A percentile compares a stretch with the other conserved stretches of the same genome.
phyloP scores from a whole-genome alignment of 2,329 filamentous ascomycete species.

The Arthroderma sp. region DNA sequence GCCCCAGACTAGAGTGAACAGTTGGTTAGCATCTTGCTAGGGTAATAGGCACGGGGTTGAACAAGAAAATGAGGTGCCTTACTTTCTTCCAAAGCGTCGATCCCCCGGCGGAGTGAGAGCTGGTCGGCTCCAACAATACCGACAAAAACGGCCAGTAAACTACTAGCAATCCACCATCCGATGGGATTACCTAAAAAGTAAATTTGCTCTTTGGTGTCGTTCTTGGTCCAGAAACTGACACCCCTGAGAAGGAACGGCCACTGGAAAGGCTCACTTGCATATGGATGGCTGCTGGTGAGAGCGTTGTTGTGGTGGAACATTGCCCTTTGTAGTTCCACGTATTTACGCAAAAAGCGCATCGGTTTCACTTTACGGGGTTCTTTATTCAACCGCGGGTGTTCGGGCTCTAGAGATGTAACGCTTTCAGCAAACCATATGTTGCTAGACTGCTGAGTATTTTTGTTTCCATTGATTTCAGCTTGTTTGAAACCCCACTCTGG shows the following conservation, averaged over 20 bases:
- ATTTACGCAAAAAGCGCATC: conserved; percentile 83
- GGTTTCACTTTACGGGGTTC: conserved; percentile 66
- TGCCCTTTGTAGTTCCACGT: conserved; percentile 86
- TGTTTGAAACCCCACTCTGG: conserved; percentile 96
- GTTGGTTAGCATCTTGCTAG: conserved; percentile 18
- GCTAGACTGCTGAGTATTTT: conserved; percentile 76
- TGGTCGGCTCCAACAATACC: conserved; percentile 90
- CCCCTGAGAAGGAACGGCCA: conserved; percentile 96
- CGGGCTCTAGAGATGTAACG: conserved; percentile 62
- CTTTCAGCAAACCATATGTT: conserved; percentile 94
- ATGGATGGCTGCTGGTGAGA: conserved; percentile 90
- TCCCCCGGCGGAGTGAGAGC: conserved; percentile 76
- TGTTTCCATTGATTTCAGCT: conserved; percentile 98
- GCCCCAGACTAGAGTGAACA: conserved; percentile 26
- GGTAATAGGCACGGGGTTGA: not conserved
- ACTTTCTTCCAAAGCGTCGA: conserved; percentile 89
- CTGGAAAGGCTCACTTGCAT: conserved; percentile 85
- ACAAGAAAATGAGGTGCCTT: conserved; percentile 31
- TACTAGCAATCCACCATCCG: conserved; percentile 94
- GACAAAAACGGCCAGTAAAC: conserved; percentile 80
- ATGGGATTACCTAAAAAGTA: conserved; percentile 97
- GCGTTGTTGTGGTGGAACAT: conserved; percentile 99
- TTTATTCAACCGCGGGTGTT: conserved; percentile 61
- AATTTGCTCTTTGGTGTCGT: conserved; percentile 87
- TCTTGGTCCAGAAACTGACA: conserved; percentile 98